Conservation (phyloP, 2,329 filamentous ascomycete species). For the Balansia obtecta region DNA sequence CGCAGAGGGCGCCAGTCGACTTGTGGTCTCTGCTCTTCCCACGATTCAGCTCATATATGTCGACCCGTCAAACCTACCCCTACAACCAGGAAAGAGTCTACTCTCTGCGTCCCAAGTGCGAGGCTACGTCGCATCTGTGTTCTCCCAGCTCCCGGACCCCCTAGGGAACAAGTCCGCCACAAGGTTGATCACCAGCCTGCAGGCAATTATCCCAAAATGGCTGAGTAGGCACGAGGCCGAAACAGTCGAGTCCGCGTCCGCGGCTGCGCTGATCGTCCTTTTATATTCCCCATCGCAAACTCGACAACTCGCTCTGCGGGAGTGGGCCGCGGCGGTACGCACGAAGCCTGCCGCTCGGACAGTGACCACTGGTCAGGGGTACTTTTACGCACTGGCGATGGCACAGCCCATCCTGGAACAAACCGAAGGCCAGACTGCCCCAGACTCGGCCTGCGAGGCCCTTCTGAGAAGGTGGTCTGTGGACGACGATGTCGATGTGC, state of each 20-base stretch:
- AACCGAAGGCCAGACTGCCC: constrained; percentile 4
- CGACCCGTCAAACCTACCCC: constrained; percentile 2
- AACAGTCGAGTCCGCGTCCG: constrained; percentile 34
- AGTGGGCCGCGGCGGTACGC: constrained; percentile 34
- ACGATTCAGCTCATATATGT: constrained; percentile 28
- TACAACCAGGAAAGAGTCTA: constrained; percentile 13
- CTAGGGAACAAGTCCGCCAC: constrained; percentile 6
- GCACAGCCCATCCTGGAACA: constrained; percentile 29
- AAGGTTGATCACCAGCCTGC: constrained; percentile 15
- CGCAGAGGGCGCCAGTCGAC: constrained; percentile 46
- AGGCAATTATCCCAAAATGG: constrained; percentile 29
- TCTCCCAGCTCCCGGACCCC: constrained; percentile 8
- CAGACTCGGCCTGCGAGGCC: constrained; percentile 28
- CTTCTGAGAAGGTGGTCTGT: constrained; percentile 40
- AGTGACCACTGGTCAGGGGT: constrained; percentile 31
- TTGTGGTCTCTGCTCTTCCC: constrained; percentile 42
- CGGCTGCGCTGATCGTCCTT: constrained; percentile 38
- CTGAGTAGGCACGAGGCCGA: constrained; percentile 38
- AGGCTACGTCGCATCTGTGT: constrained; percentile 13
- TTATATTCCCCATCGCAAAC: constrained; percentile 26
- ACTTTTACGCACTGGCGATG: constrained; percentile 40
- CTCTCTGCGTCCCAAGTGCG: constrained; percentile 11
- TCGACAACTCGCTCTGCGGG: constrained; percentile 26
- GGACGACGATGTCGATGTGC: constrained; percentile 37
- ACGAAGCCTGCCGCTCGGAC: constrained; percentile 19